Base-by-base conservation (phyloP, 345 rosid species). In the Eutrema yunnanense region DNA sequence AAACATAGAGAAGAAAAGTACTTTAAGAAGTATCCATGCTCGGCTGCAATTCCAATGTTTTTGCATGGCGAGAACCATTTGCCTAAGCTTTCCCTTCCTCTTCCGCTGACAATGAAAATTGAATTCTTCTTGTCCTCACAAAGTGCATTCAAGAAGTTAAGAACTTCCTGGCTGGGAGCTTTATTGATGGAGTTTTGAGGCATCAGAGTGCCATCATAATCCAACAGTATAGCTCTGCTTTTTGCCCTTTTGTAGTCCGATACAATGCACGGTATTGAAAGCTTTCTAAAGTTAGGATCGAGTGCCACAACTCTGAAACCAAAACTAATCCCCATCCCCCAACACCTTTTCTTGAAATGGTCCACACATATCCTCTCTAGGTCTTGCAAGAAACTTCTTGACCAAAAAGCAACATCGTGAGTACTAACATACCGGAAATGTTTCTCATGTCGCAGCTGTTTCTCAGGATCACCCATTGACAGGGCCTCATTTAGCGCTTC, bases 371-470 rank as follows among this genome's bases (percentile, higher is more conserved):
- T 78, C 71, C 81, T 78, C 72, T 78, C 81, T 44, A 78, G 46
- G 38, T 78, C 81, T 62, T 78, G 81, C 78, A 73, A 64, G 81
- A 78, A 78, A 73, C 81, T 78, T 57, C 81, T 62, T 26, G 81
- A 78, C 81, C 81, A 78, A 68, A 62, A 78, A 27, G 78, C 78
- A 48, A 73, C 81, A 29, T 78, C 78, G 9, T 78, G 81, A 50
- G 78, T 78, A 34, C 81, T 73, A 69, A 78, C 81, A 69, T 78
- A 78, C 49, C 81, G 78, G 56, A 88, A 94, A 82, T 94, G 98
- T 81, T 94, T 94, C 84, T 94, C 98, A 73, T 94, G 98, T 22
- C 98, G 72, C 58, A 78, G 49, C 62, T 78, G 81, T 73, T 78
- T 78, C 74, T 78, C 81, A 12, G 71, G 19, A 78, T 78, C 81